Base-by-base conservation (phyloP, 2,329 filamentous ascomycete genomes). In the Blastomyces gilchristii region DNA sequence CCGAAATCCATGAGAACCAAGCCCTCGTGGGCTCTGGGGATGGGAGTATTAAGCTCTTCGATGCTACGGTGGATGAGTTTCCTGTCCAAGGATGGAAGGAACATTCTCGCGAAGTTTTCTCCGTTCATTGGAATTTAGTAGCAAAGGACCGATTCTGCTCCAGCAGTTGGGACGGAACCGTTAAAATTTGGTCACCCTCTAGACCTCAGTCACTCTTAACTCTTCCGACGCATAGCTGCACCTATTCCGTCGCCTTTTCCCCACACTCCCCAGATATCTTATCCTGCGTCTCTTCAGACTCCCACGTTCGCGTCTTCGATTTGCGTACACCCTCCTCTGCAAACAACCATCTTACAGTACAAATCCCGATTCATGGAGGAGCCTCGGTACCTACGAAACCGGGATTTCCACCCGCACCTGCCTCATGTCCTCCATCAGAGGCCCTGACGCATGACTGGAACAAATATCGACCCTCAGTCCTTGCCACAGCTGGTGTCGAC, bases 391-490 rank as follows among this genome's bases (percentile, higher is more conserved):
- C 71, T 49, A 69, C 71, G 3, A 70, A 70, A 31, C 71, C 74
- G 3, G 75, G 73, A 8, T 66, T 75, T 47, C 63, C 68, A 18
- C 65, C 69, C 3, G 72, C 75, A 41, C 72, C 72, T 0, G 72
- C 73, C 1, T 73, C 81, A 9, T 65, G 68, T 57, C 80, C 85
- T n/a, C 91, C 91, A 0, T 82, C 85, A 11, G 94, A 99, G 79
- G 85, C 90, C 47, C 83, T 99, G 41, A 96, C 92, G 0, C 94
- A 97, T 76, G 94, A 99, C 76, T 99, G 94, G 94, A 99, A 99
- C 79, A 99, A 99, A 77, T 99, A 99, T 77, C 85, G 89, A 49
- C 86, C 91, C 68, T 88, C 86, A 0, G 81, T 97, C 34, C 80
- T 99, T 62, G 94, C 94, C 0, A 91, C 91, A 0, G 94, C 86